A percentile compares a stretch with the other conserved stretches of the same genome.
These are phyloP conservation scores for Lagenaria siceraria DNA, from an alignment of 306 rosid species.

Conservation along the genomic window DNA sequence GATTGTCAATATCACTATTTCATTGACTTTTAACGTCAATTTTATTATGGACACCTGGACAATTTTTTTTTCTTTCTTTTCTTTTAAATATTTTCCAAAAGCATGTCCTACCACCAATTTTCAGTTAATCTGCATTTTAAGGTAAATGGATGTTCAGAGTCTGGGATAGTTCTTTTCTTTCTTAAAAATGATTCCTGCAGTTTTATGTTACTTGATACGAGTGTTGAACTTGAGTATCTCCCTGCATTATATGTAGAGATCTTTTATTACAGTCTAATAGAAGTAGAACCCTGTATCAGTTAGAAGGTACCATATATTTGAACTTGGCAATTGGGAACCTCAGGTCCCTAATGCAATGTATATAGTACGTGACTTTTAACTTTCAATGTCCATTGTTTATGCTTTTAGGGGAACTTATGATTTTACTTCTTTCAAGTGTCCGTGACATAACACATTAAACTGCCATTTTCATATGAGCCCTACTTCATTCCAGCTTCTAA, in stretches of 20 bases:
- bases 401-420: neutral
- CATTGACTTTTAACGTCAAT: neutral
- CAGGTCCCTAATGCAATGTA: neutral
- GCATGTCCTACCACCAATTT: neutral
- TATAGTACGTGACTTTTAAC: neutral
- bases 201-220: neutral
- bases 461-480: neutral
- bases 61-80: neutral
- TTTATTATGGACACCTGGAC: neutral
- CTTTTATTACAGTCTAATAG: neutral
- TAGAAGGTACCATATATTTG: neutral
- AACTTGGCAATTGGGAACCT: neutral
- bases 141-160: neutral
- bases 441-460: neutral
- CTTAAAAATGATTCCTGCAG: neutral
- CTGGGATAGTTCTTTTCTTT: neutral
- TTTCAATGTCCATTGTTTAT: neutral
- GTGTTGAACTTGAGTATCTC: neutral
- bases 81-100: neutral
- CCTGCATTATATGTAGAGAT: neutral
- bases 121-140: neutral
- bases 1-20: neutral
- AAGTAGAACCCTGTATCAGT: neutral
- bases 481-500: constrained; percentile 1
- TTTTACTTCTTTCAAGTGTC: neutral